Base-by-base conservation (phyloP, 345 rosid genomes). In the Corymbia maculata region DNA sequence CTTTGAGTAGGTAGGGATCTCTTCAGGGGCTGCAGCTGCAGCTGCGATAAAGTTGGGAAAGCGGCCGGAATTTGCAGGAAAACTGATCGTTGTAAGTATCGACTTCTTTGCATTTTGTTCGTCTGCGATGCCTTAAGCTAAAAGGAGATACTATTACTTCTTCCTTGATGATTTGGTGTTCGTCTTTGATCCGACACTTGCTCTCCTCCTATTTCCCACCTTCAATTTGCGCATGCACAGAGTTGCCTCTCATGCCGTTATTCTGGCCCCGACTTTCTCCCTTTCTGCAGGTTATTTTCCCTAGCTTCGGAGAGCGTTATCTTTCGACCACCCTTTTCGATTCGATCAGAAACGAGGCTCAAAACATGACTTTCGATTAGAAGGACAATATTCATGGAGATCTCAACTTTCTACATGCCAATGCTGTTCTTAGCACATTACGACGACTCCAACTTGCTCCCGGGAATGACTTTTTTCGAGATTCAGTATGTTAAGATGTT, bases 231-330 rank as follows among this genome's bases (percentile, higher is more conserved):
- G 30, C 32, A 28, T 61, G 7, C 68, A 11, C 15, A 2, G 30
- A 2, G 32, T 12, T 61, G 30, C 68, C 32, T 26, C 68, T 61
- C 30, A 26, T 13, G 15, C 68, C 14, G 3, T 61, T 61, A 61
- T 61, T 26, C 7, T 57, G 64, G 28, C 26, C 64, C 28, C 1
- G 14, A n/a, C 45, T 49, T 49, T 84, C 82, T 70, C 53, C 85
- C 57, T 42, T 22, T 57, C 9, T 86, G 88, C 94, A 96, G 99
- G 95, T 88, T 80, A 8, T 96, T 52, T 94, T 96, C 86, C 95
- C 98, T 19, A 95, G 98, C 87, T 93, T 92, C 28, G 96, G 96
- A 32, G 97, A 96, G 91, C 96, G 96, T 32, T 96, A 95, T 89
- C 91, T 96, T 49, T 94, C 97, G 0, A 89, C 96, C 22, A 91